Evolutionary conservation across 2,329 filamentous ascomycete genomes (phyloP).

Genomic region (Hirsutella minnesotensis): DNA sequence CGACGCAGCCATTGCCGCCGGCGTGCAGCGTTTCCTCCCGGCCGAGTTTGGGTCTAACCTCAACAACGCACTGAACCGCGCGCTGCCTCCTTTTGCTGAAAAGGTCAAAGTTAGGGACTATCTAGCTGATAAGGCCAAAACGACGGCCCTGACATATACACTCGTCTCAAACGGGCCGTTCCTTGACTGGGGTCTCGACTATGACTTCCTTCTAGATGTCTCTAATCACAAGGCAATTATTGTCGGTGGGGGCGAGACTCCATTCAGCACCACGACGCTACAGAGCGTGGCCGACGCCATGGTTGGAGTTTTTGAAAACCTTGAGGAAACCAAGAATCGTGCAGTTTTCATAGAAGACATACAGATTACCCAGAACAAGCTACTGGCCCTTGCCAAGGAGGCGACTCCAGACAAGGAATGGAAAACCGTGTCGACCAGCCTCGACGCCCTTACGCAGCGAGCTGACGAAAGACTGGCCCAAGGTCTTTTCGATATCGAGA

Average conservation of each 20-base stretch:
- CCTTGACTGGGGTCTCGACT: constrained; percentile 42
- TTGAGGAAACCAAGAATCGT: constrained; percentile 40
- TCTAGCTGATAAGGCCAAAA: constrained; percentile 26
- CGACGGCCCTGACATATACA: constrained; percentile 39
- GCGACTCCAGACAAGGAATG: constrained; percentile 33
- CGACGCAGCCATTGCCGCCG: constrained; percentile 45
- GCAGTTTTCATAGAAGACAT: constrained; percentile 32
- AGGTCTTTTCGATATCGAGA: constrained; percentile 15
- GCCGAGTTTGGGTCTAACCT: constrained; percentile 40
- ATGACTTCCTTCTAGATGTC: constrained; percentile 30
- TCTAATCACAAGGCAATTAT: constrained; percentile 27
- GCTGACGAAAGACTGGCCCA: constrained; percentile 18
- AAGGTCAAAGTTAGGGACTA: constrained; percentile 34
- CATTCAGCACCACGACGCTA: constrained; percentile 37
- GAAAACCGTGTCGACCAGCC: constrained; percentile 25
- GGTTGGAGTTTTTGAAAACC: constrained; percentile 33
- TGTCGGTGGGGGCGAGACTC: constrained; percentile 35
- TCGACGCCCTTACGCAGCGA: constrained; percentile 14
- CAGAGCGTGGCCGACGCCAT: constrained; percentile 33
- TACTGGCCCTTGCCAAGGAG: constrained; percentile 35
- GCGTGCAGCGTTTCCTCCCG: constrained; percentile 50
- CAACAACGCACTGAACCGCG: constrained; percentile 16
- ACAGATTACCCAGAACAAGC: constrained; percentile 30
- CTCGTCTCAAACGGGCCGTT: constrained; percentile 41
- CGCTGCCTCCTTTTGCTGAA: constrained; percentile 36